Base-by-base conservation (phyloP, 768 basidiomycete genomes). In the Asterophora parasitica region DNA sequence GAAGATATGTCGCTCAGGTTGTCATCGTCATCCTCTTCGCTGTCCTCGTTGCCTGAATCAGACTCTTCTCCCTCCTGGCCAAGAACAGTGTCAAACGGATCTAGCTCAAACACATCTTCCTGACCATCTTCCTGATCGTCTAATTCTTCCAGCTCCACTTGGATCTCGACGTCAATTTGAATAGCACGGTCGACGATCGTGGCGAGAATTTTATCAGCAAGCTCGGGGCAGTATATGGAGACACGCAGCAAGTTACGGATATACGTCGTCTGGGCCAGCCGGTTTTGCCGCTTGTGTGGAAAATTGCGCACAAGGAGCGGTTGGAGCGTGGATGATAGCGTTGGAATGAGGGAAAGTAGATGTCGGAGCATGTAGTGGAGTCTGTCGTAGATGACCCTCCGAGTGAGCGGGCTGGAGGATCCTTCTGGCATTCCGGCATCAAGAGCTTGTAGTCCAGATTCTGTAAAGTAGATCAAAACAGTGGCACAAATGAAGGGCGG, bases 91-190 rank as follows among this genome's bases (percentile, higher is more conserved):
- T 94, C 92, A 54, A 95, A 92, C 1, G 90, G 89, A 65, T 96
- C 92, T 16, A 89, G 63, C 38, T 88, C 82, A 55, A 87, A 89
- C 13, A 87, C 48, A 12, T 72, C 76, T n/a, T 82, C 81, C 50
- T 70, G 64, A 6, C 69, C 63, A 6, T 80, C 64, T 13, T 76
- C 78, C 11, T 76, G 72, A 3, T 87, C 87, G 57, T 95, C 93
- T 4, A 94, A 70, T 55, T 96, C 92, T 61, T 97, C 94, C 3
- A 92, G 61, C 58, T 94, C 92, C n/a, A 92, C 87, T 61, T 96
- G 94, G 27, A 99, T 93, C 67, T 99, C 95, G 20, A 96, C 95
- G 65, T 99, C 96, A 49, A 99, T 93, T 65, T 94, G 85, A 27
- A 98, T 84, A 23, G 92, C 88, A n/a, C 92, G 83, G 64, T 96